Base-by-base conservation (phyloP, 257 asterid genomes). In the Lycium ferocissimum region DNA sequence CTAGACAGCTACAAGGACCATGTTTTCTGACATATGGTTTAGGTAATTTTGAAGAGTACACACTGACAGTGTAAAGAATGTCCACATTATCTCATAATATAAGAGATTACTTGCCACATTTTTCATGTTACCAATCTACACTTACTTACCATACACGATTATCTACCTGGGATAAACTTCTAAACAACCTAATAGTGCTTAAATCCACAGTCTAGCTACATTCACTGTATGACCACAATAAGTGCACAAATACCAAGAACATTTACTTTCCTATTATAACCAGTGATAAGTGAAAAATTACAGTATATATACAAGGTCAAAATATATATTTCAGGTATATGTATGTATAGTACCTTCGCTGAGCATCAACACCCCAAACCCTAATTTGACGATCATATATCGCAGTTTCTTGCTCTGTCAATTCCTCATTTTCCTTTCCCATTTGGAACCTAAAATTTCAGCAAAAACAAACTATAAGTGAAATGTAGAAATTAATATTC, bases 321-420 rank as follows among this genome's bases (percentile, higher is more conserved):
- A 54, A 26, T 11, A 54, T 54, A 54, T 13, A 2, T 54, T 54
- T 12, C 13, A 12, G 59, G 59, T 54, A 54, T 13, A 54, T 54
- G 4, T 13, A 54, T 14, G 38, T 54, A 9, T 1, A 80, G 10
- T 73, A 96, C 99, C 98, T 93, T 86, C 99, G 89, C 69, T 95
- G 99, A 89, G 98, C 99, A 89, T 95, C 98, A 67, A 97, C 98
- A 3, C 99, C 99, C 99, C 99, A 96, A 76, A 96, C 99, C 81
- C 99, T 95, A 89, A 96, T 96, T 89, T 96, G 99, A 53, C 99
- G 98, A 90, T 96, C 99, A 83, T 96, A 96, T 20, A 95, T 96
- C 11, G 99, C 99, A 18, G 99, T 96, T 89, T 96, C 98, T 37
- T 96, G 99, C 89, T 96, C 99, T n/a, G 99, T 95, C 91, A 96